Evolutionary conservation across 768 basidiomycete genomes (phyloP).

Genomic region (Botryobasidium botryosum): DNA sequence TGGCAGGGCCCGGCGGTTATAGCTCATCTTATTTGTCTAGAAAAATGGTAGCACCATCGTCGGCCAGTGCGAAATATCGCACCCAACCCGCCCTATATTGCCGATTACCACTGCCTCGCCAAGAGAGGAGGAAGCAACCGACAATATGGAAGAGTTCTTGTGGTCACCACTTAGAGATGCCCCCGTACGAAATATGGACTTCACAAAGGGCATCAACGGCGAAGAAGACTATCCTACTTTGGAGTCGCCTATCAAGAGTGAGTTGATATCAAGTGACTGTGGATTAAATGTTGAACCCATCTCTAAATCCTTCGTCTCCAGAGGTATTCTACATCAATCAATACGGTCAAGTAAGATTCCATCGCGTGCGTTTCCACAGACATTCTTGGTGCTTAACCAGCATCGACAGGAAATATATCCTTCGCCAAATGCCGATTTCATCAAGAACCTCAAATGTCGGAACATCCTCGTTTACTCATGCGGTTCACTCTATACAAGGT

Average conservation of each 20-base stretch:
- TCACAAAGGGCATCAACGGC: background rate
- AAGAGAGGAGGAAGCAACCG: constrained; percentile 9
- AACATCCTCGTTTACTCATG: constrained; percentile 79
- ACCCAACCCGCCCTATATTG: too few species aligned
- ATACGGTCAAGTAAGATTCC: constrained; percentile 40
- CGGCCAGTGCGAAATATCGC: constrained; percentile 89
- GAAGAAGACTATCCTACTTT: constrained; percentile 21
- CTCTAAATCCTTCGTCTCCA: constrained; percentile 19
- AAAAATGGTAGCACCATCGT: constrained; percentile 62
- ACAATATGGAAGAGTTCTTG: constrained; percentile 1
- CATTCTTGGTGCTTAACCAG: too few species aligned
- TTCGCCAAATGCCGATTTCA: constrained; percentile 64
- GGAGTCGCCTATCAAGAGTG: constrained; percentile 44
- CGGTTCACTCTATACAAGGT: constrained; percentile 92
- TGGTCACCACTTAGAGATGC: too few species aligned
- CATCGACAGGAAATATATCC: constrained; percentile 58
- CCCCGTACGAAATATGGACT: background rate
- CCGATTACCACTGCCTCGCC: too few species aligned
- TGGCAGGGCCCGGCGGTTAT: background rate
- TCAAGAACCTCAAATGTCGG: constrained; percentile 40
- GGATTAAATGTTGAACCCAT: too few species aligned
- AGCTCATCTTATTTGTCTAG: constrained; percentile 5
- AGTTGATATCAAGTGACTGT: constrained; percentile 18
- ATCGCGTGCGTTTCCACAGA: background rate
- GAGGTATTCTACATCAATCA: constrained; percentile 79